These are phyloP conservation scores for Morella rubra DNA, from an alignment of 306 rosid species.

Conservation along the genomic window DNA sequence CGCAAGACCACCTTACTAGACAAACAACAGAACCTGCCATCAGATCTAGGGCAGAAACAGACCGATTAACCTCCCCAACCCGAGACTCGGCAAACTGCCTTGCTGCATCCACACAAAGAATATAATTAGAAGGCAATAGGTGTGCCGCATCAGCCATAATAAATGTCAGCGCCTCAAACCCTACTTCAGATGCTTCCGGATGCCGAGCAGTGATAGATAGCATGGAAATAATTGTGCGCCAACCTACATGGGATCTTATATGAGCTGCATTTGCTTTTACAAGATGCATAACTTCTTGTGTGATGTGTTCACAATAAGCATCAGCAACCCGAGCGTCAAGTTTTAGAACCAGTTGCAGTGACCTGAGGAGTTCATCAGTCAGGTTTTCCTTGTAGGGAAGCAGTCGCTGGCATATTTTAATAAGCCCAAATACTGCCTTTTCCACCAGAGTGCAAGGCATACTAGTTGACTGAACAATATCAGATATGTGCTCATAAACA, in stretches of 20 bases:
- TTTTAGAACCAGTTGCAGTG: conserved; percentile 90
- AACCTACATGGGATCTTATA: conserved; percentile 84
- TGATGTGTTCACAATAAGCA: conserved; percentile 95
- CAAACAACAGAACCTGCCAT: conserved; percentile 85
- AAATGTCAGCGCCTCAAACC: conserved; percentile 82
- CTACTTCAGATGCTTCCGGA: conserved; percentile 92
- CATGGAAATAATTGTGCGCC: conserved; percentile 93
- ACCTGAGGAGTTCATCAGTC: conserved; percentile 93
- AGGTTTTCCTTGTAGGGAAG: conserved; percentile 96
- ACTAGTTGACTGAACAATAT: conserved; percentile 89
- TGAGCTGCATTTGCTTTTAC: conserved; percentile 96
- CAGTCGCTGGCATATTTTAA: conserved; percentile 89
- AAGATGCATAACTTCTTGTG: conserved; percentile 93
- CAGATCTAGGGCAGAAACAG: conserved; percentile 79
- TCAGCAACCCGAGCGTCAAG: conserved; percentile 98
- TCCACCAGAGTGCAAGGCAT: conserved; percentile 97
- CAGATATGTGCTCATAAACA: conserved; percentile 89
- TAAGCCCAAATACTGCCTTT: conserved; percentile 96
- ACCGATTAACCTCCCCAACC: conserved; percentile 84
- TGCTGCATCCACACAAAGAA: conserved; percentile 75
- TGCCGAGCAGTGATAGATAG: conserved; percentile 90
- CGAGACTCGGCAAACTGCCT: conserved; percentile 98
- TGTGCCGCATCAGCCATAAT: conserved; percentile 85
- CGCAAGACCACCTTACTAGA: conserved; percentile 66
- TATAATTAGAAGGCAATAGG: conserved; percentile 81